These are phyloP conservation scores for Suillus cothurnatus DNA, from an alignment of 768 basidiomycete genomes.

Conservation along the genomic window DNA sequence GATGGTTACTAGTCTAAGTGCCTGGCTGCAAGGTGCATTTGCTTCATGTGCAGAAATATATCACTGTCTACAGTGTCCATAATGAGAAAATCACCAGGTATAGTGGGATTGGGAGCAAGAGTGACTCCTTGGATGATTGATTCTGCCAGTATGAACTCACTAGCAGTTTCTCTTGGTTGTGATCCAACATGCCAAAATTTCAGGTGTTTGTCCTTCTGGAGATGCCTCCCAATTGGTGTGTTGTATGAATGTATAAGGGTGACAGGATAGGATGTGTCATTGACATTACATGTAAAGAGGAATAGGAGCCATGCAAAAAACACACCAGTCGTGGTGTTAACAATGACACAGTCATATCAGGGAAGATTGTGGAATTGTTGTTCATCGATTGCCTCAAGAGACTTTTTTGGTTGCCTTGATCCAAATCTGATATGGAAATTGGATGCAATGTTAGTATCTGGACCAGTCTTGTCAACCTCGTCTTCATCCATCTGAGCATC, in stretches of 20 bases:
- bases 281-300: conserved; percentile 22
- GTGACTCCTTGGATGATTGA: conserved; percentile 35
- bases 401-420: not conserved
- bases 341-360: conserved; percentile 9
- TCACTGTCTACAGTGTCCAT: conserved; percentile 6
- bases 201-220: conserved; percentile 27
- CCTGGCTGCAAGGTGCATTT: not conserved
- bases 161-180: conserved; percentile 4
- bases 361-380: not conserved
- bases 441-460: not conserved
- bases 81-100: conserved; percentile 1
- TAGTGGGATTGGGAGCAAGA: conserved; percentile 22
- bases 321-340: conserved; percentile 16
- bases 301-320: conserved; percentile 23
- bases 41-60: conserved; percentile 1
- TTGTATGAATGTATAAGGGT: conserved; percentile 24
- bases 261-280: conserved; percentile 12
- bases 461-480: not conserved
- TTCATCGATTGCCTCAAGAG: not conserved
- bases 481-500: not conserved
- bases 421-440: not conserved
- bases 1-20: too few species aligned
- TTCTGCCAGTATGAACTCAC: conserved; percentile 26
- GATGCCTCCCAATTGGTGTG: conserved; percentile 6
- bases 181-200: conserved; percentile 20